Base-by-base conservation (phyloP, 208 protist species). In the Acanthamoeba castellanii region DNA sequence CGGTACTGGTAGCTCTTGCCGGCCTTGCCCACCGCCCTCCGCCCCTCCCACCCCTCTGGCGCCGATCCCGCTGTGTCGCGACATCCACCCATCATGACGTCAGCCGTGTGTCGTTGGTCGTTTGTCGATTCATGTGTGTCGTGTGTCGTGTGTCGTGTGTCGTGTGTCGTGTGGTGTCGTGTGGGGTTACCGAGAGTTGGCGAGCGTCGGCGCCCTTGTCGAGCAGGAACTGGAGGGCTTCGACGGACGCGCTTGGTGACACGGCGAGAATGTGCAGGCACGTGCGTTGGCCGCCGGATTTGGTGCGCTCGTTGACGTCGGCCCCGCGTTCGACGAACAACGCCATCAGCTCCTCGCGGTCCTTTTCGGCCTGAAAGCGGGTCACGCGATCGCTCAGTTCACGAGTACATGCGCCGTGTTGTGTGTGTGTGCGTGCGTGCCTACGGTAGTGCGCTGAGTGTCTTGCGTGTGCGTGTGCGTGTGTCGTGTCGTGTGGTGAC, bases 1-100 rank as follows among this genome's bases (percentile, higher is more conserved):
- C 59, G 37, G 95, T 96, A 98, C 11, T 96, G 94, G 32, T 95
- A 68, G 14, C 42, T 78, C 42, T 88, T 94, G 16, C 95, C 45
- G 45, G 45, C 34, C 37, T 96, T 95, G 34, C 89, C 93, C 18
- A 59, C 32, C 30, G 95, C 95, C 95, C 96, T 96, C 30, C 94
- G 32, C 25, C 32, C 52, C 30, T 97, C 93, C 30, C 82, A 94
- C n/a, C 84, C 90, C 57, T 81, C 55, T 42, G 96, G 94, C 16
- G 72, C 94, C 82, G 8, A 42, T n/a, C 30, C 57, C 92, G 50
- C 78, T 42, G 20, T 93, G 9, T 37, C 45, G 45, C 45, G 45
- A 27, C 57, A 64, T 27, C 20, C 14, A 18, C 3, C 22, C 57
- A 7, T 0, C 20, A 64, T 64, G 57, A 64, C 22, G 57, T 64